Conservation (phyloP, 345 rosid species). For the Gossypium anomalum region DNA sequence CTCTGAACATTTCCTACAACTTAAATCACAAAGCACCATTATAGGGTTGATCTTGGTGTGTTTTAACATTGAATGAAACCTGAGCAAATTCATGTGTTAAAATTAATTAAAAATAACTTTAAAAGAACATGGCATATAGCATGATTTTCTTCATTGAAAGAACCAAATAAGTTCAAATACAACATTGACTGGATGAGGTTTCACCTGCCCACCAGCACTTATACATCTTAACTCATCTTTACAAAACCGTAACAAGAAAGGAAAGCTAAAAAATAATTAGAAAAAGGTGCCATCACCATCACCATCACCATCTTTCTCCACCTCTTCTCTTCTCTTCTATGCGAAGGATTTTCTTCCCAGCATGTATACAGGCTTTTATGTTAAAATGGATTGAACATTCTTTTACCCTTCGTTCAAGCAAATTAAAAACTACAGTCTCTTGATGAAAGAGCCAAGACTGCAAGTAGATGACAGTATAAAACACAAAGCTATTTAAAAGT, state of each 20-base stretch:
- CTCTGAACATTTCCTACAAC: no score
- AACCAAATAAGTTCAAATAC: neutral
- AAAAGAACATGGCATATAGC: neutral
- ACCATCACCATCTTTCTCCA: neutral
- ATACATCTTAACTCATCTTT: constrained; percentile 28
- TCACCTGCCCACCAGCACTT: constrained; percentile 23
- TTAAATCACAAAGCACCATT: no score
- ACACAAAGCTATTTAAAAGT: constrained; percentile 10
- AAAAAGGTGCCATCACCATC: neutral
- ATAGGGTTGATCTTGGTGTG: no score
- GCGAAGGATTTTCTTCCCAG: neutral
- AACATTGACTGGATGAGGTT: constrained; percentile 26
- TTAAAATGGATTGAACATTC: constrained; percentile 1
- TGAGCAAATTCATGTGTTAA: no score
- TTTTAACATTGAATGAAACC: no score
- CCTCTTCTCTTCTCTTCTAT: neutral
- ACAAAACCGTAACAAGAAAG: constrained; percentile 23
- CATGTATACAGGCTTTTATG: neutral
- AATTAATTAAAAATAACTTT: no score
- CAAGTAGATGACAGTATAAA: constrained; percentile 14
- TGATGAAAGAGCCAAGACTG: constrained; percentile 11
- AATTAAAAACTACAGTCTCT: constrained; percentile 3
- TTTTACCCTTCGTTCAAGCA: neutral
- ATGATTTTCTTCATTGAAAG: neutral
- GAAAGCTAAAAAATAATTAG: neutral